These are phyloP conservation scores for Clonostachys rhizophaga DNA, from an alignment of 2,329 filamentous ascomycete genomes.

Conservation along the genomic window DNA sequence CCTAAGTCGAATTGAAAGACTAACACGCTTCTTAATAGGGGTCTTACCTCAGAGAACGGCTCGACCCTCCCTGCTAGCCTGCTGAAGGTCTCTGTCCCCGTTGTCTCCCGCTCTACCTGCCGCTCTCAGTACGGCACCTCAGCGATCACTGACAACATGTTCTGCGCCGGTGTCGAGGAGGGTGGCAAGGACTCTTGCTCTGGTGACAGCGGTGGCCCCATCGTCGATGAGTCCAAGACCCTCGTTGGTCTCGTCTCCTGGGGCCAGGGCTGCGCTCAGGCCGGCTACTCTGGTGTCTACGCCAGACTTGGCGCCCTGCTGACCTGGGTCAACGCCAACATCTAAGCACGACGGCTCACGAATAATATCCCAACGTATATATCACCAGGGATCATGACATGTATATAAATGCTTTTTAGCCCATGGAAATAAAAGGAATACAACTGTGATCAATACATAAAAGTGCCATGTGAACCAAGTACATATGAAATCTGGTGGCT, in stretches of 20 bases:
- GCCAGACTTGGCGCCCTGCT: conserved; percentile 14
- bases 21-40: conserved; percentile 1
- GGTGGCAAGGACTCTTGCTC: conserved; percentile 23
- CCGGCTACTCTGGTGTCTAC: conserved; percentile 18
- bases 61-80: conserved; percentile 8
- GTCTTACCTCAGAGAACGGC: conserved; percentile 9
- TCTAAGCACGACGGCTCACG: not conserved
- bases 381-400: too few relatives aligned
- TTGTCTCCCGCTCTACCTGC: conserved; percentile 19
- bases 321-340: conserved; percentile 14
- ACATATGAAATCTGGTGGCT: too few relatives aligned
- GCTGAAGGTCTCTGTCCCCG: conserved; percentile 19
- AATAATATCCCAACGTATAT: too few relatives aligned
- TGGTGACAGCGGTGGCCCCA: conserved; percentile 21
- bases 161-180: conserved; percentile 17
- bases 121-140: conserved; percentile 12
- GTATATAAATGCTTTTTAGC: too few relatives aligned
- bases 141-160: conserved; percentile 18
- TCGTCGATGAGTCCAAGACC: conserved; percentile 12
- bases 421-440: too few relatives aligned
- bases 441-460: too few relatives aligned
- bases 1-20: conserved; percentile 8
- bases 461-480: too few relatives aligned
- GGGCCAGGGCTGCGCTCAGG: conserved; percentile 17
- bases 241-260: conserved; percentile 21